Conservation (phyloP, 352 stramenopile species). For the Phytophthora palmivora region DNA sequence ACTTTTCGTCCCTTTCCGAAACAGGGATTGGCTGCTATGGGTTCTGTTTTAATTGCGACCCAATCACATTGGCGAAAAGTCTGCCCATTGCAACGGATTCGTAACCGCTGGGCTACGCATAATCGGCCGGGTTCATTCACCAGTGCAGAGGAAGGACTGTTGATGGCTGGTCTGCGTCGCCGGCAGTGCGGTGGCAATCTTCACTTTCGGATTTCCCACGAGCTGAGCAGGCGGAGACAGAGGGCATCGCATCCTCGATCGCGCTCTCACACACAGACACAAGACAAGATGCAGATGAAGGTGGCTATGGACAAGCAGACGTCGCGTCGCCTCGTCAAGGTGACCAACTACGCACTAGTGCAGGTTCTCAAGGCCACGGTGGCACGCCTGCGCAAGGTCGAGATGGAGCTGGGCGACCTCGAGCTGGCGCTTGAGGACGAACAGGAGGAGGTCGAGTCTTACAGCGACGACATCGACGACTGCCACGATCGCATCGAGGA, state of each 20-base stretch:
- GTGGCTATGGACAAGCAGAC: slow-evolving; percentile 40
- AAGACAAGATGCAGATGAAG: slow-evolving; percentile 31
- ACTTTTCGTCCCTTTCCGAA: not conserved
- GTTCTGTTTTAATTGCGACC: not conserved
- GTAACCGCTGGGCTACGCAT: slow-evolving; percentile 24
- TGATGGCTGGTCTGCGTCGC: slow-evolving; percentile 15
- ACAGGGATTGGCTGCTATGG: not conserved
- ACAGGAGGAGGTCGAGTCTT: slow-evolving; percentile 48
- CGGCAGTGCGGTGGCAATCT: slow-evolving; percentile 12
- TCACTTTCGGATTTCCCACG: slow-evolving; percentile 31
- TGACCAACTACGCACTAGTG: slow-evolving; percentile 51
- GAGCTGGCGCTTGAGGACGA: slow-evolving; percentile 47
- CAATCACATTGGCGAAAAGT: not conserved
- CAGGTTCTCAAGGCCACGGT: slow-evolving; percentile 51
- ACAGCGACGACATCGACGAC: slow-evolving; percentile 53
- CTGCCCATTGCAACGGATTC: slow-evolving; percentile 16
- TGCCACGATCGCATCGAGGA: slow-evolving; percentile 51
- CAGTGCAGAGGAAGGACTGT: slow-evolving; percentile 11
- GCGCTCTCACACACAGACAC: slow-evolving; percentile 13
- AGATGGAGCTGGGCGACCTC: slow-evolving; percentile 42
- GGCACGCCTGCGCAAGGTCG: slow-evolving; percentile 38
- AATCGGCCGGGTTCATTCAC: slow-evolving; percentile 25
- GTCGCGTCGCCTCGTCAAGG: slow-evolving; percentile 43
- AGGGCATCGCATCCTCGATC: not conserved
- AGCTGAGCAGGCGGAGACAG: slow-evolving; percentile 5